phyloP scores from a whole-genome alignment of 768 basidiomycete genomes.

The Fibroporia radiculosa region DNA sequence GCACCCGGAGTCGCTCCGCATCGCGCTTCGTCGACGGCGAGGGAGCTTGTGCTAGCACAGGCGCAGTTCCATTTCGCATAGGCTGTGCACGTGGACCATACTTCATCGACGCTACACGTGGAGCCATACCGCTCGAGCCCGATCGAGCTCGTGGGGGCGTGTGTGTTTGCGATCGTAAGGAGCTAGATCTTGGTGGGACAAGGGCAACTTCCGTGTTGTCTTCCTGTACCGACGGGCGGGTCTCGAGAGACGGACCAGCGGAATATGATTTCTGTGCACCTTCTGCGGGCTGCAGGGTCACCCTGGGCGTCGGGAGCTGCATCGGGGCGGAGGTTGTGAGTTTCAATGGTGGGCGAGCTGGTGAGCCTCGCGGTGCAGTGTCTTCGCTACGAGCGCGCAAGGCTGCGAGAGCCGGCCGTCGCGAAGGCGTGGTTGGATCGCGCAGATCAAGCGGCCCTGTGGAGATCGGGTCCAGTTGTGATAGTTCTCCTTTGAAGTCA shows the following conservation, averaged over 20 bases:
- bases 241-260: neutral
- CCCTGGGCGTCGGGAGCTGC: conserved; percentile 13
- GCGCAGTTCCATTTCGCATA: conserved; percentile 14
- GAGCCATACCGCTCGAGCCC: conserved; percentile 10
- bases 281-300: conserved; percentile 17
- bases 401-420: conserved; percentile 23
- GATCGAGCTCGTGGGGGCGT: conserved; percentile 15
- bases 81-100: conserved; percentile 17
- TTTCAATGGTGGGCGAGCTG: conserved; percentile 6
- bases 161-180: conserved; percentile 32
- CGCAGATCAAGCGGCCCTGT: conserved; percentile 49
- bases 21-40: conserved; percentile 15
- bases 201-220: conserved; percentile 26
- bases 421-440: conserved; percentile 55
- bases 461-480: conserved; percentile 52
- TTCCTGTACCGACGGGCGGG: neutral
- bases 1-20: conserved; percentile 42
- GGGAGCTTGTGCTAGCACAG: conserved; percentile 26
- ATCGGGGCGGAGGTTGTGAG: conserved; percentile 8
- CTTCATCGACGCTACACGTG: conserved; percentile 13
- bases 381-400: conserved; percentile 19
- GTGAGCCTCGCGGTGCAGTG: conserved; percentile 6
- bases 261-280: neutral
- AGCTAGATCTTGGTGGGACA: conserved; percentile 43
- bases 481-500: conserved; percentile 68